Conservation (phyloP, 208 protist species). For the Leishmania turanica region DNA sequence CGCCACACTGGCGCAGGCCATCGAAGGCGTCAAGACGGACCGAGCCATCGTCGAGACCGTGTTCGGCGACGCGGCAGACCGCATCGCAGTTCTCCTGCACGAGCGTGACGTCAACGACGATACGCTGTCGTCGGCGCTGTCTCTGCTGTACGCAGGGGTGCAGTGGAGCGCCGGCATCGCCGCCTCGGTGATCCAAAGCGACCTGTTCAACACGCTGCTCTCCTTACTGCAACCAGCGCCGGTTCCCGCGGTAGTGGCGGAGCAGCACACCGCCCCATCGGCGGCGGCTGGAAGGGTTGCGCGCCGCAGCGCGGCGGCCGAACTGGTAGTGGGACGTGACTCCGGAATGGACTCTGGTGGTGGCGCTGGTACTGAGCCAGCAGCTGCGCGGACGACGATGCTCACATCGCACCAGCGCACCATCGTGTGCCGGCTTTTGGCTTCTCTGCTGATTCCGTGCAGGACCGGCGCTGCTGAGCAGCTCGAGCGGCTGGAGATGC, state of each 20-base stretch:
- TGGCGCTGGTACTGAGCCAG: constrained; percentile 2
- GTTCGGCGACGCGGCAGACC: constrained; percentile 52
- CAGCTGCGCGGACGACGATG: constrained; percentile 8
- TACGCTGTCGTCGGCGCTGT: constrained; percentile 46
- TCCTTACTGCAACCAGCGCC: constrained; percentile 17
- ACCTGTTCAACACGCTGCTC: constrained; percentile 39
- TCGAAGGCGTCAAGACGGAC: constrained; percentile 49
- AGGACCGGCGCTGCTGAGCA: constrained; percentile 38
- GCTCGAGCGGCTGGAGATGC: constrained; percentile 32
- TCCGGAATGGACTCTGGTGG: not conserved
- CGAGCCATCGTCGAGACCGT: constrained; percentile 45
- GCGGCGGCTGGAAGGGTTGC: not conserved
- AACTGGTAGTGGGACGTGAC: not conserved
- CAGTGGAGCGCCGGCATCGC: constrained; percentile 48
- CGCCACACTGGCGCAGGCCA: constrained; percentile 52
- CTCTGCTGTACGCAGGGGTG: constrained; percentile 53
- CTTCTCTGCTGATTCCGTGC: constrained; percentile 42
- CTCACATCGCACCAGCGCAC: constrained; percentile 55
- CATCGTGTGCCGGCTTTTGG: constrained; percentile 47
- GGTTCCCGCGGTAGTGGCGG: not conserved
- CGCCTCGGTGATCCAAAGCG: constrained; percentile 39
- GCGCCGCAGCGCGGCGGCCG: not conserved
- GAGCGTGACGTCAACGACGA: constrained; percentile 43
- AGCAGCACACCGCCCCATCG: not conserved
- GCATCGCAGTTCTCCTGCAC: constrained; percentile 45